Conservation (phyloP, 176 grass and related monocot species). For the Avena insularis region DNA sequence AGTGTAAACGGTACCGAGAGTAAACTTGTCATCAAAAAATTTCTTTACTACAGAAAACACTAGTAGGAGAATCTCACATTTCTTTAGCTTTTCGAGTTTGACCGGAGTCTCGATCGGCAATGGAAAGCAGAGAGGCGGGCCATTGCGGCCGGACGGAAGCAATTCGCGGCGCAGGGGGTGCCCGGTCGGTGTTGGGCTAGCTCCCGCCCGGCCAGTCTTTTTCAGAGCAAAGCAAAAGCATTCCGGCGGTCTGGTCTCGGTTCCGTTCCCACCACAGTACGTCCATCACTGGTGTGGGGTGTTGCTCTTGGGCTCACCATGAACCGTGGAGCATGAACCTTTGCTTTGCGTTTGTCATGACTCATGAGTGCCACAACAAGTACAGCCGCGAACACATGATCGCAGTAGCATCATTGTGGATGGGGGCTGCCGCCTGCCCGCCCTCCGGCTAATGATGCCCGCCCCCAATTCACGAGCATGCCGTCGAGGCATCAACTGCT, state of each 20-base stretch:
- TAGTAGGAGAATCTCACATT: not conserved
- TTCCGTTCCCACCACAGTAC: not conserved
- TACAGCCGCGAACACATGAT: not conserved
- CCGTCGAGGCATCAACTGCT: too few relatives aligned
- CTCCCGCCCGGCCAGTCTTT: not conserved
- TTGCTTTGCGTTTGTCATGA: not conserved
- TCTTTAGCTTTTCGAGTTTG: not conserved
- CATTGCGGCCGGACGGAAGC: not conserved
- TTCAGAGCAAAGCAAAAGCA: conserved; percentile 15
- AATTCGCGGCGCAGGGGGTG: not conserved
- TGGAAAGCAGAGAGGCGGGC: conserved; percentile 8
- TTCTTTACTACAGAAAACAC: not conserved
- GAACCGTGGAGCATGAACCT: not conserved
- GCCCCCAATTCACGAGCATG: not conserved
- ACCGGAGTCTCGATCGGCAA: not conserved
- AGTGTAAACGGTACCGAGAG: too few relatives aligned
- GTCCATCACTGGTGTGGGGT: not conserved
- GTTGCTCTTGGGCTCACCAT: not conserved
- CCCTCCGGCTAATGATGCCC: not conserved
- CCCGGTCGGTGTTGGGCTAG: not conserved
- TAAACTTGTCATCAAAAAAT: too few relatives aligned
- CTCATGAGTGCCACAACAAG: not conserved
- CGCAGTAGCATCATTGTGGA: conserved; percentile 4
- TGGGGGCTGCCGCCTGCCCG: not conserved
- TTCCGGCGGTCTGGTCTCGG: not conserved